These are phyloP conservation scores for Sarocladium strictum DNA, from an alignment of 2,329 filamentous ascomycete genomes.

Conservation along the genomic window DNA sequence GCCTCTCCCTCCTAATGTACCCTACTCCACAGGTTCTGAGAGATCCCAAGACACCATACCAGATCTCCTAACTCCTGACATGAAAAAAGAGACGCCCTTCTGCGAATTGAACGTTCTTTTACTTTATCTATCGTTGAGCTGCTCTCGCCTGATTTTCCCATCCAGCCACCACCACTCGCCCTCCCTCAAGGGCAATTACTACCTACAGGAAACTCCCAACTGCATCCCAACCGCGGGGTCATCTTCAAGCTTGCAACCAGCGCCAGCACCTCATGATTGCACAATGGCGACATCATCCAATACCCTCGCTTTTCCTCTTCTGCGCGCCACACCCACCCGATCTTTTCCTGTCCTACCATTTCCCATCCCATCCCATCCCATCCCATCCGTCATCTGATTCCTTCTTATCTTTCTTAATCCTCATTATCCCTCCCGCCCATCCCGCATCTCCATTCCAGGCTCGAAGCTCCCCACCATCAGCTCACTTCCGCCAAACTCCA, in stretches of 20 bases:
- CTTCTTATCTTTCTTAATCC: not conserved
- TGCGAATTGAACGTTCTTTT: too few species aligned
- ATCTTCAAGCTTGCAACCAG: too few species aligned
- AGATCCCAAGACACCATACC: too few species aligned
- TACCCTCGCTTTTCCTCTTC: not conserved
- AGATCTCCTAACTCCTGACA: too few species aligned
- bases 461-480: not conserved
- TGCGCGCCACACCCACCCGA: not conserved
- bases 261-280: not conserved
- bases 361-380: not conserved
- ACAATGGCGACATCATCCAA: not conserved
- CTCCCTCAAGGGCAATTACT: too few species aligned
- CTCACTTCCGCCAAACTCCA: not conserved
- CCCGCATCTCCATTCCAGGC: not conserved
- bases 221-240: slow-evolving; percentile 3
- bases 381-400: not conserved
- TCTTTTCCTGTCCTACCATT: not conserved
- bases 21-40: not conserved
- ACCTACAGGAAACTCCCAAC: too few species aligned
- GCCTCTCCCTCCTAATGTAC: too few species aligned
- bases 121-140: too few species aligned
- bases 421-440: not conserved
- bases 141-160: not conserved
- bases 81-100: too few species aligned
- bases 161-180: not conserved